These are phyloP conservation scores for Mycena olivaceomarginata DNA, from an alignment of 768 basidiomycete species.

Conservation along the genomic window DNA sequence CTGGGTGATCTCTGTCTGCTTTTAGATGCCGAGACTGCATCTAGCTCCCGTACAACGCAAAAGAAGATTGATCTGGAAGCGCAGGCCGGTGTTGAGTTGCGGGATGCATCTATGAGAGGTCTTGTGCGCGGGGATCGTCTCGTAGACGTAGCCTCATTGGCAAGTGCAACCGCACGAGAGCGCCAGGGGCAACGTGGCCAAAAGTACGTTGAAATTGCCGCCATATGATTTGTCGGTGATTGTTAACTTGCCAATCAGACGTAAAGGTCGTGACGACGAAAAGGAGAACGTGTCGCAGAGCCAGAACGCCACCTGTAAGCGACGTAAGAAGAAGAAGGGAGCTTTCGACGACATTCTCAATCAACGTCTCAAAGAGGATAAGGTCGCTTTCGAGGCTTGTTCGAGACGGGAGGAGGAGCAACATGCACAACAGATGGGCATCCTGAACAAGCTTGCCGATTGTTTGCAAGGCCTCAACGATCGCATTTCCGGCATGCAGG, in stretches of 20 bases:
- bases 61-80: not conserved
- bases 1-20: constrained; percentile 1
- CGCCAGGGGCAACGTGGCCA: not conserved
- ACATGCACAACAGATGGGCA: not conserved
- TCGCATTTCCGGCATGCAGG: not conserved
- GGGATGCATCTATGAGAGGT: not conserved
- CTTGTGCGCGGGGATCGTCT: not conserved
- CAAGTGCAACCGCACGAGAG: not conserved
- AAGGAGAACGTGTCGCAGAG: not conserved
- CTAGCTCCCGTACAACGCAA: not conserved
- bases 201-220: not conserved
- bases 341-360: constrained; percentile 3
- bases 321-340: not conserved
- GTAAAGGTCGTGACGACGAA: not conserved
- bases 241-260: not conserved
- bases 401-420: not conserved
- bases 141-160: not conserved
- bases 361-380: not conserved
- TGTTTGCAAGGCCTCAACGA: constrained; percentile 2
- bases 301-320: not conserved
- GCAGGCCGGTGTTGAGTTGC: not conserved
- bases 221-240: not conserved
- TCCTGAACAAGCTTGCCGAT: constrained; percentile 10
- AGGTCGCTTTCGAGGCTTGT: not conserved
- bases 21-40: constrained; percentile 5